phyloP scores from a whole-genome alignment of 148 eudicot species.

The Rhododendron ovatum region DNA sequence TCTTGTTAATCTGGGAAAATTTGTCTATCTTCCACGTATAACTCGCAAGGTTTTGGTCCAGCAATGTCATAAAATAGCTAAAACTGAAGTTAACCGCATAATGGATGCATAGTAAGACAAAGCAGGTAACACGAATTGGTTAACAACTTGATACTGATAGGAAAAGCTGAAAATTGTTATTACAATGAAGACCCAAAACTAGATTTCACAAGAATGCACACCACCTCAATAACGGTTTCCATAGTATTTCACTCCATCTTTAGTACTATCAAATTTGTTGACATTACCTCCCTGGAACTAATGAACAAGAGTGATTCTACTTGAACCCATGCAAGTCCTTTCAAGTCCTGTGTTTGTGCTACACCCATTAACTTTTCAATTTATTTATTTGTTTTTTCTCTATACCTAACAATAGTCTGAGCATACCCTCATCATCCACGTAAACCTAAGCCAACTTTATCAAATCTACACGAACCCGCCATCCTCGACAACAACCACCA shows the following conservation, averaged over 20 bases:
- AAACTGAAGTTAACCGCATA: not conserved
- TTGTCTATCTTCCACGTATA: constrained; percentile 86
- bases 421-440: too few relatives aligned
- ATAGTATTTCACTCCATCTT: not conserved
- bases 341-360: too few relatives aligned
- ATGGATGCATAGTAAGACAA: not conserved
- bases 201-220: not conserved
- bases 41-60: constrained; percentile 75
- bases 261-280: not conserved
- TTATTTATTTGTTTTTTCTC: too few relatives aligned
- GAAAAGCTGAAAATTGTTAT: not conserved
- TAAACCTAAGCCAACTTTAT: too few relatives aligned
- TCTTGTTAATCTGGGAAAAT: constrained; percentile 73
- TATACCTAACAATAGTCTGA: too few relatives aligned
- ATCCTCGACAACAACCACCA: too few relatives aligned
- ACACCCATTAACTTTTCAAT: too few relatives aligned
- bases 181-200: not conserved
- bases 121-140: not conserved
- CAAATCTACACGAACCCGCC: too few relatives aligned
- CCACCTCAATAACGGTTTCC: not conserved
- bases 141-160: not conserved
- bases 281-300: not conserved
- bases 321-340: too few relatives aligned
- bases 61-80: constrained; percentile 9
- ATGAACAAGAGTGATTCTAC: too few relatives aligned